Conservation (phyloP, 2,329 filamentous ascomycete genomes). For the Coniella lustricola region DNA sequence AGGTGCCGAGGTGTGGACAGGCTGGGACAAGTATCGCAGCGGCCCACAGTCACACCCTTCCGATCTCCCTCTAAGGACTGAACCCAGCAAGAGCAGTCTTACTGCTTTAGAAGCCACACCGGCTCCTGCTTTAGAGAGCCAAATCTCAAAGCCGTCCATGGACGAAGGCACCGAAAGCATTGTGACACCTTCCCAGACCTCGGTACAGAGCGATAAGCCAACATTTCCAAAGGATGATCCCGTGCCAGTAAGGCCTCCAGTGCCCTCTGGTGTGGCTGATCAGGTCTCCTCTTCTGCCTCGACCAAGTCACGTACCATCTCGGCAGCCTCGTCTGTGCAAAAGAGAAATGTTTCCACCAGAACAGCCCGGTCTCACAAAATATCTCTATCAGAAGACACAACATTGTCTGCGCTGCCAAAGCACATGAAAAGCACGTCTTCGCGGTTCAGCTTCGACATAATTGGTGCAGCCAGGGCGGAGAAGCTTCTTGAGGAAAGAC, state of each 20-base stretch:
- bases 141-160: not conserved
- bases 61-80: conserved; percentile 4
- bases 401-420: conserved; percentile 44
- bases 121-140: conserved; percentile 3
- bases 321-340: conserved; percentile 10
- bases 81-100: conserved; percentile 8
- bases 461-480: conserved; percentile 61
- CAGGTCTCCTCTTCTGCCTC: conserved; percentile 25
- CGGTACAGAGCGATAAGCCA: not conserved
- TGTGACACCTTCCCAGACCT: conserved; percentile 6
- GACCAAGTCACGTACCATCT: conserved; percentile 22
- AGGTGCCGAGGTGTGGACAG: conserved; percentile 11
- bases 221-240: conserved; percentile 19
- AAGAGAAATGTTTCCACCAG: conserved; percentile 28
- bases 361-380: conserved; percentile 42
- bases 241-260: conserved; percentile 24
- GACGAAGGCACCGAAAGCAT: conserved; percentile 8
- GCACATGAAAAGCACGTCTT: conserved; percentile 70
- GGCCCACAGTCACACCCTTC: not conserved
- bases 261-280: conserved; percentile 30
- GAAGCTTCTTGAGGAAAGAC: conserved; percentile 65
- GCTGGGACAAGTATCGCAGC: conserved; percentile 4
- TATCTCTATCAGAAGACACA: conserved; percentile 40
- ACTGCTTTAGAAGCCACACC: conserved; percentile 8
- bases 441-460: conserved; percentile 77